Conservation (phyloP, 257 asterid species). For the Anisodus tanguticus region DNA sequence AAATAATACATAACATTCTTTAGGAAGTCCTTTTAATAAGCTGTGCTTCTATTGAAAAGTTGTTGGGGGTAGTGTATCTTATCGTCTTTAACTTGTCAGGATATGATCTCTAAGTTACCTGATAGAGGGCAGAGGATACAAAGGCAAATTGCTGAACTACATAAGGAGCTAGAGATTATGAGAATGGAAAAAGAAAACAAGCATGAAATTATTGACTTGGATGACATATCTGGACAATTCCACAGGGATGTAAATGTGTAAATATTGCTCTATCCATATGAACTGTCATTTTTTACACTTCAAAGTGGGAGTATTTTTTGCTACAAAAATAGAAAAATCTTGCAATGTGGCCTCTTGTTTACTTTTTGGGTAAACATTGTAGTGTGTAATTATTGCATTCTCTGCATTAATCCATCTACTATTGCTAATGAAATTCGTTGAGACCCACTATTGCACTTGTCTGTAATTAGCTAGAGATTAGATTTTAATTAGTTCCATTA, state of each 20-base stretch:
- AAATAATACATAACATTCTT: too few relatives aligned
- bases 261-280: constrained; percentile 10
- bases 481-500: neutral
- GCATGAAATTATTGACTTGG: constrained; percentile 27
- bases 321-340: neutral
- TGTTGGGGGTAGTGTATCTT: neutral
- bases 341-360: neutral
- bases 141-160: constrained; percentile 59
- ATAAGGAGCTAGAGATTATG: constrained; percentile 53
- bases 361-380: neutral
- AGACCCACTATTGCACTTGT: neutral
- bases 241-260: constrained; percentile 30
- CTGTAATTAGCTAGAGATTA: neutral
- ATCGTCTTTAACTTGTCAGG: constrained; percentile 43
- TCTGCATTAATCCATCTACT: neutral
- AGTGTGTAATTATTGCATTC: too few relatives aligned
- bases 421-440: neutral
- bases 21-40: neutral
- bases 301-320: neutral
- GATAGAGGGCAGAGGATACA: constrained; percentile 76
- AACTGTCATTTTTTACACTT: neutral
- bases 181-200: constrained; percentile 33
- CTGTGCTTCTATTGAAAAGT: neutral
- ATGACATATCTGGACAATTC: constrained; percentile 7
- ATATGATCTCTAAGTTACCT: constrained; percentile 57